Conservation (phyloP, 176 grass and related monocot species). For the Alopecurus myosuroides region DNA sequence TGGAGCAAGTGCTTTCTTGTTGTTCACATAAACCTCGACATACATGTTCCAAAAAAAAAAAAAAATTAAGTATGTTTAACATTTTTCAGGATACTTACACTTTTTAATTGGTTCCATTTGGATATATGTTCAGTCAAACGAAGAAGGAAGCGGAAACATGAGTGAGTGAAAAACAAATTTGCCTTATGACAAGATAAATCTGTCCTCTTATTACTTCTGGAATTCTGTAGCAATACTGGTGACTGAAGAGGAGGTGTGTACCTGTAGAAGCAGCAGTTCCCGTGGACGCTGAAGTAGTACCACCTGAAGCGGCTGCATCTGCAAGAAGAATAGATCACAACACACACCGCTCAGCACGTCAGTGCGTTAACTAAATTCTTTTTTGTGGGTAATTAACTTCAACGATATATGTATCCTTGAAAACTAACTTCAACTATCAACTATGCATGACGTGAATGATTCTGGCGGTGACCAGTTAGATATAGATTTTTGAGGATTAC, state of each 20-base stretch:
- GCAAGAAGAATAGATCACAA: not conserved
- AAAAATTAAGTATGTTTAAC: no score
- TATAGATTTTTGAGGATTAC: no score
- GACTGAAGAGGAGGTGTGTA: not conserved
- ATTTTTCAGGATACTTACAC: no score
- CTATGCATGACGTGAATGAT: not conserved
- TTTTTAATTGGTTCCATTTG: no score
- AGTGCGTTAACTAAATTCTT: not conserved
- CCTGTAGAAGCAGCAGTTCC: conserved; percentile 31
- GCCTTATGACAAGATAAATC: no score
- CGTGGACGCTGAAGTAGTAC: conserved; percentile 22
- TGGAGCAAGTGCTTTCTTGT: no score
- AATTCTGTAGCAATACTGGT: not conserved
- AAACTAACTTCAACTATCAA: no score
- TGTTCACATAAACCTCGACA: no score
- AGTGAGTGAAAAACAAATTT: not conserved
- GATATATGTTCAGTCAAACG: not conserved
- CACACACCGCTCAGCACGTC: not conserved
- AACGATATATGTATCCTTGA: no score
- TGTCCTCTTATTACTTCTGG: not conserved
- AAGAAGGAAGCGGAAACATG: not conserved
- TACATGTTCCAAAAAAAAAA: no score
- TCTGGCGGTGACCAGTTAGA: not conserved
- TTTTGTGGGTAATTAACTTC: no score
- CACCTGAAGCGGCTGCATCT: conserved; percentile 8